Conservation (phyloP, 306 rosid genomes). For the Sindora glabra region DNA sequence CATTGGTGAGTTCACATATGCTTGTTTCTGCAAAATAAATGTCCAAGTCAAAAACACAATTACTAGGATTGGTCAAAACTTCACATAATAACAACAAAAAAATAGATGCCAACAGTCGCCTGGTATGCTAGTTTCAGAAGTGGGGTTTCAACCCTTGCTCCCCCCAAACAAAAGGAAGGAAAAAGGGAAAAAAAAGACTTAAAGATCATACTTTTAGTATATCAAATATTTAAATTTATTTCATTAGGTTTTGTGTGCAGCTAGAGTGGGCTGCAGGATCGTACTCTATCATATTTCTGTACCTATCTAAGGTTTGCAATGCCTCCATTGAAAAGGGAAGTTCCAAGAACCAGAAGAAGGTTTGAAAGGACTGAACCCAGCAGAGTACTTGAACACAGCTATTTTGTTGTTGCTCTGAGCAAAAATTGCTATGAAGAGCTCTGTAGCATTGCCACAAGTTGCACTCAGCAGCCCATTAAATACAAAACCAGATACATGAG, state of each 20-base stretch:
- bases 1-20: constrained; percentile 50
- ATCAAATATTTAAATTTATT: not conserved
- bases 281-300: constrained; percentile 73
- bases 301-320: constrained; percentile 37
- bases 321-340: constrained; percentile 83
- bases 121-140: too few relatives aligned
- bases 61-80: not conserved
- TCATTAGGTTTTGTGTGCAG: not conserved
- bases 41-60: not conserved
- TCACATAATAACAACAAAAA: too few relatives aligned
- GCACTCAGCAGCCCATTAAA: constrained; percentile 91
- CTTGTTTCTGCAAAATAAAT: constrained; percentile 43
- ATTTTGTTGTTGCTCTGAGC: constrained; percentile 52
- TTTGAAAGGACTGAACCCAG: constrained; percentile 85
- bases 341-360: constrained; percentile 83
- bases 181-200: too few relatives aligned
- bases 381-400: constrained; percentile 78
- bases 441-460: constrained; percentile 89
- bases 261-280: not conserved
- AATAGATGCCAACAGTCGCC: not conserved
- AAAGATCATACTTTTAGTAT: too few relatives aligned
- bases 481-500: constrained; percentile 6
- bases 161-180: too few relatives aligned
- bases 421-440: constrained; percentile 71
- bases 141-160: too few relatives aligned